Evolutionary conservation across 2,329 filamentous ascomycete genomes (phyloP).

Genomic region (Colletotrichum sp.): DNA sequence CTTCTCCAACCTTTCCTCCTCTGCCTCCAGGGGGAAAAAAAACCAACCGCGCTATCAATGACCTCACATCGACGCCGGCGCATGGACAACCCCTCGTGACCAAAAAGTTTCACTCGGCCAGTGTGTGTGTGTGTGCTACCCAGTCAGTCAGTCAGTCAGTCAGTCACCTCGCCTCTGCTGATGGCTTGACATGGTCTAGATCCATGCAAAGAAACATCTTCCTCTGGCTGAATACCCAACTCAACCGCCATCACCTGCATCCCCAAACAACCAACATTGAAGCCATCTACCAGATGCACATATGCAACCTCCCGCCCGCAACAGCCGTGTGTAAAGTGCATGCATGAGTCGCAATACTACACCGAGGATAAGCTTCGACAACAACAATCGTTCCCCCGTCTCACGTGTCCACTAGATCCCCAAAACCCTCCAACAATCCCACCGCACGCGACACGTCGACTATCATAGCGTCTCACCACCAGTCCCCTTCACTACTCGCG

Average conservation of each 20-base stretch:
- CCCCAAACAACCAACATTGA: background rate
- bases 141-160: background rate
- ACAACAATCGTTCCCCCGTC: background rate
- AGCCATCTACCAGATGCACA: background rate
- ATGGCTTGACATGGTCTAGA: background rate
- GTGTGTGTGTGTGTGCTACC: background rate
- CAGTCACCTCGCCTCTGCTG: background rate
- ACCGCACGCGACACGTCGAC: background rate
- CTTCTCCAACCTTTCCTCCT: background rate
- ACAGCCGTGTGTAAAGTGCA: background rate
- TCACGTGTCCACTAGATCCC: background rate
- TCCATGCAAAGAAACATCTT: background rate
- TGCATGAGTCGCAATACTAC: background rate
- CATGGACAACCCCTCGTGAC: slow-evolving; percentile 4
- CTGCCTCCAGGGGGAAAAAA: background rate
- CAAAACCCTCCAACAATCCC: background rate
- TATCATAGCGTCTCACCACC: background rate
- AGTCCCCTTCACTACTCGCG: background rate
- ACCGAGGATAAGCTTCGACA: background rate
- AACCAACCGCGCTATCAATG: background rate
- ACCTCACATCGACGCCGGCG: background rate
- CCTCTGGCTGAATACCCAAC: fast-evolving
- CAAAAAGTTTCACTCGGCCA: background rate
- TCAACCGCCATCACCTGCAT: background rate
- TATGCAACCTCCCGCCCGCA: background rate